Evolutionary conservation across 2,329 filamentous ascomycete species (phyloP).

Genomic region (Camptophora hylomeconis): DNA sequence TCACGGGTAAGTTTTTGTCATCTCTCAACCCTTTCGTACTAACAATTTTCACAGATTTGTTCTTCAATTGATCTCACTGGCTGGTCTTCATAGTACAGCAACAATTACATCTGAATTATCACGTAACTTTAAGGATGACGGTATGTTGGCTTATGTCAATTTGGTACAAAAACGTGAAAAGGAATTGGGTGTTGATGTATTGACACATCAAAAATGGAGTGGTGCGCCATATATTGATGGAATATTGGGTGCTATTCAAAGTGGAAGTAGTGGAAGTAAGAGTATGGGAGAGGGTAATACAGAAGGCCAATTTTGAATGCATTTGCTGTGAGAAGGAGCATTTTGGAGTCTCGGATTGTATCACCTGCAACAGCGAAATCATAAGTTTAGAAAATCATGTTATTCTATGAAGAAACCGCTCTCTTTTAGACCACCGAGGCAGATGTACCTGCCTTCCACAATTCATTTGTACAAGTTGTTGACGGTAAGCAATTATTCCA

Average conservation of each 20-base stretch:
- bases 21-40: no score
- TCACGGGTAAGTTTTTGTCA: no score
- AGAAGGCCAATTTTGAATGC: slow-evolving; percentile 36
- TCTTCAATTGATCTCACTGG: slow-evolving; percentile 51
- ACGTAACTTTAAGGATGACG: slow-evolving; percentile 70
- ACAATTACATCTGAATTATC: slow-evolving; percentile 63
- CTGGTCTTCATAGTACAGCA: slow-evolving; percentile 50
- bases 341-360: no score
- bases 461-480: no score
- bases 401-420: no score
- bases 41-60: slow-evolving; percentile 40
- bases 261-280: slow-evolving; percentile 74
- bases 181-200: slow-evolving; percentile 78
- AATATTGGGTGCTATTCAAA: slow-evolving; percentile 79
- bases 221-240: slow-evolving; percentile 70
- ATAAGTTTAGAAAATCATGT: no score
- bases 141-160: slow-evolving; percentile 97
- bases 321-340: no score
- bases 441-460: no score
- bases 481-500: no score
- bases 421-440: no score
- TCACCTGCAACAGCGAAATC: no score
- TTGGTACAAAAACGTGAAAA: slow-evolving; percentile 82
- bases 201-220: slow-evolving; percentile 80
- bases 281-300: slow-evolving; percentile 95